Base-by-base conservation (phyloP, 495 filamentous ascomycete genomes). In the Aspergillus kassunensis region DNA sequence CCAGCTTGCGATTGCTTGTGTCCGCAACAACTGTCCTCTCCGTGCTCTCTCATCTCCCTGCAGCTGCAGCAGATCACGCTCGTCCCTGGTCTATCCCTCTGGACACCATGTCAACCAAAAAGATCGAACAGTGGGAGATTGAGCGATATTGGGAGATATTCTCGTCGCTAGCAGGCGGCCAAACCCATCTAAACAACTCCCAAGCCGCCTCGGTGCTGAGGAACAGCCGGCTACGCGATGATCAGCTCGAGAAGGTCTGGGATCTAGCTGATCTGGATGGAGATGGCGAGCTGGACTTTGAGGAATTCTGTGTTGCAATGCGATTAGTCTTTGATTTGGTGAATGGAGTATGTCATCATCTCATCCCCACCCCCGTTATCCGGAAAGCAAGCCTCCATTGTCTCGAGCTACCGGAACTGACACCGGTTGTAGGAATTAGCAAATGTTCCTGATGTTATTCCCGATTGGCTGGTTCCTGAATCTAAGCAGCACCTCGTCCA, bases 131-230 rank as follows among this genome's bases (percentile, higher is more conserved):
- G 66, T 87, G 88, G 75, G 95, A 98, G 69, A 88, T 98, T 61
- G 90, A 96, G 64, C 90, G 91, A 50, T 98, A 97, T 73, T 98
- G 93, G 93, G 95, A 97, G 75, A 97, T 98, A 70, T 98, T 98
- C 74, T 79, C 87, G 48, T 84, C 90, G 30, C 79, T 96, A 48
- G 53, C 75, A 39, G 86, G 87, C 69, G 92, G 91, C 68, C 86
- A 87, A 55, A 76, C 86, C 61, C 89, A 85, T 69, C 78, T 98
- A 30, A 93, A 87, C 45, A 95, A 90, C 69, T 84, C 86, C 53
- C 90, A 96, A 69, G 93, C 93, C 39, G 91, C 92, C 59, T 85
- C 88, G 20, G 89, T 97, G 45, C 87, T 98, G 68, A 95, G 96
- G 75, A 97, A 98, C 81, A 90, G 85, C 59, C 88, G 89, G 23